These are phyloP conservation scores for Heterobasidion irregulare DNA, from an alignment of 1,284 basidiomycete genomes.

Conservation along the genomic window DNA sequence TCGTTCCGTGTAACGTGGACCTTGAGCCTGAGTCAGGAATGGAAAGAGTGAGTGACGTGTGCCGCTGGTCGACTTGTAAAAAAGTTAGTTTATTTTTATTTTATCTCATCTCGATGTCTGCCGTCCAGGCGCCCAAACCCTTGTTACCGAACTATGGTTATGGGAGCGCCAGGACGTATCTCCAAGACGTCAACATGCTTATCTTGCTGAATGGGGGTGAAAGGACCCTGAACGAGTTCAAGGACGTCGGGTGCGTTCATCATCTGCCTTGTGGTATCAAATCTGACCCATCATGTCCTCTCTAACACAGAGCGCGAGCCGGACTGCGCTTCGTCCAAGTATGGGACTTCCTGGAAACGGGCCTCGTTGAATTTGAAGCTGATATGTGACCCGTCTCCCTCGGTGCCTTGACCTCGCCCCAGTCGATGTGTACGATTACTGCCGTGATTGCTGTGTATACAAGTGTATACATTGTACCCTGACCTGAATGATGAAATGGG, in stretches of 20 bases:
- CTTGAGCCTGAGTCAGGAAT: background rate
- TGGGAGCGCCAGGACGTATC: slow-evolving; percentile 19
- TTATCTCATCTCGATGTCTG: background rate
- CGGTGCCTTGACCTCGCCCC: too few species aligned
- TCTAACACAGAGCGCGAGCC: background rate
- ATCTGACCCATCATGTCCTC: background rate
- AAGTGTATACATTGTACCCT: too few species aligned
- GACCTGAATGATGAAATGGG: too few species aligned
- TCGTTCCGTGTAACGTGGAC: slow-evolving; percentile 8
- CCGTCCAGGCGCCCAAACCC: slow-evolving; percentile 23
- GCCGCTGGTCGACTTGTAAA: background rate
- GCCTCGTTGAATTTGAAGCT: background rate
- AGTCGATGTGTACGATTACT: too few species aligned
- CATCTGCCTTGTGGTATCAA: too few species aligned
- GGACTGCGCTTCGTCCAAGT: slow-evolving; percentile 1
- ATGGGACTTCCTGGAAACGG: slow-evolving; percentile 1
- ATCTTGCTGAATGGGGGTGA: slow-evolving; percentile 22
- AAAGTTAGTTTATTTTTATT: too few species aligned
- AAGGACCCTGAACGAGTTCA: slow-evolving; percentile 20
- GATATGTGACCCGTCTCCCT: background rate
- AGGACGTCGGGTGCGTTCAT: slow-evolving; percentile 20
- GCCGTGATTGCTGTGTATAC: too few species aligned
- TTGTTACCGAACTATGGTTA: slow-evolving; percentile 26
- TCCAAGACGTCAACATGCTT: slow-evolving; percentile 23
- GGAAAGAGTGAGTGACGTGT: background rate